phyloP scores from a whole-genome alignment of 352 stramenopile species.

The Globisporangium solare region DNA sequence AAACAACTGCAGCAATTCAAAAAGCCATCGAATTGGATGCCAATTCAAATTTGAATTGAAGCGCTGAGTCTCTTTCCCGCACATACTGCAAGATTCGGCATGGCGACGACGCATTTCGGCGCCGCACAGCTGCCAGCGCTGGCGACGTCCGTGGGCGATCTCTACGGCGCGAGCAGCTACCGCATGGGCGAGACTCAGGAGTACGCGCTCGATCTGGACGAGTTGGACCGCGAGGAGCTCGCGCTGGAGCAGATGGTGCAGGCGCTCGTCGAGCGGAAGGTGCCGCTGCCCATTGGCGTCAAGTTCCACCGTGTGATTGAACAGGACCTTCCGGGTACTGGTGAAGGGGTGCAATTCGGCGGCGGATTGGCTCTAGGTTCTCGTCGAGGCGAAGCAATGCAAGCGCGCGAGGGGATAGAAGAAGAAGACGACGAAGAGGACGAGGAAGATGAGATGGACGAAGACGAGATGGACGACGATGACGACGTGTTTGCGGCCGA shows the following conservation, averaged over 20 bases:
- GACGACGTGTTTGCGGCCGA: slow-evolving; percentile 25
- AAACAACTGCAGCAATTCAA: slow-evolving; percentile 5
- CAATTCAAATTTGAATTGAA: not conserved
- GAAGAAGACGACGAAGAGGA: slow-evolving; percentile 36
- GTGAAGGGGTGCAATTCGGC: not conserved
- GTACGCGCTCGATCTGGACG: slow-evolving; percentile 41
- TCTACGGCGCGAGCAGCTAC: slow-evolving; percentile 52
- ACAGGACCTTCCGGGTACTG: too few species aligned
- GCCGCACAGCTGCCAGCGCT: slow-evolving; percentile 30
- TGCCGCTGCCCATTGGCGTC: slow-evolving; percentile 46
- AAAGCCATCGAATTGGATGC: not conserved
- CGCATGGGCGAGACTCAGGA: slow-evolving; percentile 43
- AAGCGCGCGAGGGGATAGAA: slow-evolving; percentile 17
- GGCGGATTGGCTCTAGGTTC: slow-evolving; percentile 1
- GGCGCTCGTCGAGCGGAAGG: slow-evolving; percentile 43
- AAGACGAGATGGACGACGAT: slow-evolving; percentile 18
- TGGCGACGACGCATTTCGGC: slow-evolving; percentile 7
- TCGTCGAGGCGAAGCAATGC: slow-evolving; percentile 7
- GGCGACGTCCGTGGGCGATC: slow-evolving; percentile 37
- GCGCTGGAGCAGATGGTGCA: slow-evolving; percentile 47
- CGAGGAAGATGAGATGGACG: slow-evolving; percentile 9
- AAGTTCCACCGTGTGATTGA: slow-evolving; percentile 42
- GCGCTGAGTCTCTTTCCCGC: not conserved
- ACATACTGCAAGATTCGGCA: not conserved
- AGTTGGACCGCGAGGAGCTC: slow-evolving; percentile 53